phyloP scores from a whole-genome alignment of 331 rosid genomes.

The Acacia pycnantha region DNA sequence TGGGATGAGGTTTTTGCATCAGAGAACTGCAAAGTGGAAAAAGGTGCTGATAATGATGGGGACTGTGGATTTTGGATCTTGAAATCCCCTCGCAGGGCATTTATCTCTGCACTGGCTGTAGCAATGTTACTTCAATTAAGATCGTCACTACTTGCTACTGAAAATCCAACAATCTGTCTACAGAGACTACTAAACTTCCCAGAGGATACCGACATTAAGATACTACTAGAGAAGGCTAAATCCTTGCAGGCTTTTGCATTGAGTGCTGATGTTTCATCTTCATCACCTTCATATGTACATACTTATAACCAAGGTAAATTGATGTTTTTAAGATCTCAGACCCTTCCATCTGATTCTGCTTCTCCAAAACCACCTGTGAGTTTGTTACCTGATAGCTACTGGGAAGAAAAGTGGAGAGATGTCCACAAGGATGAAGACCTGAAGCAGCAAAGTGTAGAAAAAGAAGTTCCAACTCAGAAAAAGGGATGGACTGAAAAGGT shows the following conservation, averaged over 20 bases:
- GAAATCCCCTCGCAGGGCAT: conserved; percentile 84
- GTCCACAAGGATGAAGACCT: conserved; percentile 75
- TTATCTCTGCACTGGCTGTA: conserved; percentile 75
- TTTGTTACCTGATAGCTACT: conserved; percentile 74
- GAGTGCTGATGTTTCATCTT: conserved; percentile 56
- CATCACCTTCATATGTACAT: conserved; percentile 40
- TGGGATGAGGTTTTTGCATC: conserved; percentile 96
- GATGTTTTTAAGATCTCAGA: conserved; percentile 40
- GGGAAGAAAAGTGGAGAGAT: conserved; percentile 99
- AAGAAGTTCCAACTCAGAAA: conserved; percentile 51
- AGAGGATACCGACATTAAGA: conserved; percentile 57
- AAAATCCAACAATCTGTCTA: conserved; percentile 88
- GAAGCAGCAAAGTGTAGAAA: conserved; percentile 40
- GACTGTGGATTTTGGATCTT: conserved; percentile 58
- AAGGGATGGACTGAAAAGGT: conserved; percentile 91
- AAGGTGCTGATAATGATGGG: conserved; percentile 44
- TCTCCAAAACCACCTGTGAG: conserved; percentile 68
- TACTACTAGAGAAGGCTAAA: conserved; percentile 75
- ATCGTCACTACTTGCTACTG: conserved; percentile 93
- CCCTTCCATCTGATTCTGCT: conserved; percentile 53
- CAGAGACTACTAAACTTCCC: conserved; percentile 90
- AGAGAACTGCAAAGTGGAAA: conserved; percentile 52
- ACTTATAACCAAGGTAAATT: conserved; percentile 46
- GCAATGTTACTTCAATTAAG: conserved; percentile 90
- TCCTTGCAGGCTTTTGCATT: conserved; percentile 76